Evolutionary conservation across 176 grass and related monocot species (phyloP).

Genomic region (Guadua angustifolia): DNA sequence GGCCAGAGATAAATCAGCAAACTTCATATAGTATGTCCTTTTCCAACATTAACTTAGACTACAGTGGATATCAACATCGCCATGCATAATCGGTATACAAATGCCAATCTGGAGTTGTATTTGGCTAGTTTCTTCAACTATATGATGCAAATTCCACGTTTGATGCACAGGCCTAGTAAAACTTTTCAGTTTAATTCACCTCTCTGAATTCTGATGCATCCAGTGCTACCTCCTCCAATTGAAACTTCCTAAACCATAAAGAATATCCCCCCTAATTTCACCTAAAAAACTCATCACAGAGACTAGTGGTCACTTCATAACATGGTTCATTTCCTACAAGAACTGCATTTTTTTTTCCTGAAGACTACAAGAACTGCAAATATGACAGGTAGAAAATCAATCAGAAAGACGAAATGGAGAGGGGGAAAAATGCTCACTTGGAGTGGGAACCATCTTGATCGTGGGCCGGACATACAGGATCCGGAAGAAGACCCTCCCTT

Average conservation of each 20-base stretch:
- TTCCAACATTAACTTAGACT: not conserved
- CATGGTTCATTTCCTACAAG: not conserved
- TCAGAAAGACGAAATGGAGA: not conserved
- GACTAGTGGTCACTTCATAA: not conserved
- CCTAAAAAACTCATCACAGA: not conserved
- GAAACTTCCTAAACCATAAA: slow-evolving; percentile 19
- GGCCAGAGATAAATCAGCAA: not conserved
- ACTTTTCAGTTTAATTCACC: not conserved
- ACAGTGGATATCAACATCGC: not conserved
- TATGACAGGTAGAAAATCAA: not conserved
- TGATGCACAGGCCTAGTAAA: not conserved
- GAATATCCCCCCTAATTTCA: not conserved
- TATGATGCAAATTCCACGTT: not conserved
- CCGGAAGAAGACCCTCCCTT: slow-evolving; percentile 65
- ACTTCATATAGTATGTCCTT: not conserved
- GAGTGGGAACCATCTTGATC: slow-evolving; percentile 82
- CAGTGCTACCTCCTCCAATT: not conserved
- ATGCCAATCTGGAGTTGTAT: not conserved
- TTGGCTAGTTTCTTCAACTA: not conserved
- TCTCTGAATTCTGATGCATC: not conserved
- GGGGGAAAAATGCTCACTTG: slow-evolving; percentile 54
- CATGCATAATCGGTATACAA: not conserved
- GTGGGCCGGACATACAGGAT: slow-evolving; percentile 67
- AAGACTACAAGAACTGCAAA: slow-evolving; percentile 18
- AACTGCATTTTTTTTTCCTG: not conserved